Conservation (phyloP, 78 protist species). For the Dictyostelium firmibasis region DNA sequence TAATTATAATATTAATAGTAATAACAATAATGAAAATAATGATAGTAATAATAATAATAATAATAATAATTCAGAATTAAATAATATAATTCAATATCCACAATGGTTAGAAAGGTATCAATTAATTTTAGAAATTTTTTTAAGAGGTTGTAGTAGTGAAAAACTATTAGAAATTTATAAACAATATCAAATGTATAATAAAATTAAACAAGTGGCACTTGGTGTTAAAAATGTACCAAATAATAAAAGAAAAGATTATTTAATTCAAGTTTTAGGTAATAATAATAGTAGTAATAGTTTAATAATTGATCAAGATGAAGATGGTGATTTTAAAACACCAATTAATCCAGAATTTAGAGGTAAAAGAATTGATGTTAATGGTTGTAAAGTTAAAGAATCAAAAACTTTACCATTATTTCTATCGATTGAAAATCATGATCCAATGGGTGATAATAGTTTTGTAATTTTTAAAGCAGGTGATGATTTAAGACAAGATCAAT, state of each 20-base stretch:
- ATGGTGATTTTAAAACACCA: constrained; percentile 8
- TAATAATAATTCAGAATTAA: constrained; percentile 17
- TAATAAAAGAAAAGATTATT: constrained; percentile 38
- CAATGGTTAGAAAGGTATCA: constrained; percentile 87
- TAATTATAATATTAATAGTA: constrained; percentile 37
- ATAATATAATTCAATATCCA: constrained; percentile 63
- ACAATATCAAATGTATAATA: constrained; percentile 18
- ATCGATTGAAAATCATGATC: constrained; percentile 71
- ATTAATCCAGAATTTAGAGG: constrained; percentile 32
- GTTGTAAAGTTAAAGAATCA: constrained; percentile 86
- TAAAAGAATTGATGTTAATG: constrained; percentile 32
- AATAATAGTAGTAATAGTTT: not conserved
- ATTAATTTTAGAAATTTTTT: constrained; percentile 87
- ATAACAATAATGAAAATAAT: constrained; percentile 45
- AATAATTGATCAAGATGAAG: not conserved
- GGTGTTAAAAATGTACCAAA: not conserved
- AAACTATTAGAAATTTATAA: constrained; percentile 18
- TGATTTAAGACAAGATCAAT: constrained; percentile 94
- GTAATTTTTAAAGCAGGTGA: constrained; percentile 77
- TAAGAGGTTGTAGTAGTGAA: constrained; percentile 64
- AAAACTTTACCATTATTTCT: constrained; percentile 90
- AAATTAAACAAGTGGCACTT: constrained; percentile 24
- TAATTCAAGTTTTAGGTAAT: not conserved
- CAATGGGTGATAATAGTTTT: constrained; percentile 46
- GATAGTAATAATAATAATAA: not conserved